Evolutionary conservation across 2,329 filamentous ascomycete genomes (phyloP), one percentile per base, ranked within the genome.

Genomic region (Pseudogymnoascus destructans): DNA sequence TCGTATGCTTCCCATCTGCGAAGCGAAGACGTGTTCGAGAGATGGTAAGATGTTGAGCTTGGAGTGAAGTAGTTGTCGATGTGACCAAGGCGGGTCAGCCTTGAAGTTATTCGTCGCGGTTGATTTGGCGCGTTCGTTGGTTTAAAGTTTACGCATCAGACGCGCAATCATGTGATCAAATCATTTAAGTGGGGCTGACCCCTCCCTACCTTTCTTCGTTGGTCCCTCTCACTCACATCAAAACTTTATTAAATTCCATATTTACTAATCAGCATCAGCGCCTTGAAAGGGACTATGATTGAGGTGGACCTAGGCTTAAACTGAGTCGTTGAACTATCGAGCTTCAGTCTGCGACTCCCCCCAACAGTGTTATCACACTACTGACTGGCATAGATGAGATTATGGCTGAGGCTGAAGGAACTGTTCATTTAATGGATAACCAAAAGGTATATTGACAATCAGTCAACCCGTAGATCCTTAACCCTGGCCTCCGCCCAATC

Each of bases 1-100:
- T 58, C 62, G 54, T 17, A 56, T 56, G 54, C 54, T 56, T 35
- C 13, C 46, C 23, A 52, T 30, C 46, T 27, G 46, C 46, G 3
- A 52, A 19, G 46, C 46, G 15, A 30, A 52, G 23, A 10, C 25
- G 46, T 52, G 23, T 52, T 30, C 25, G 46, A 15, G 25, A 52
- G n/a, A 52, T 52, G 5, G 11, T 30, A 17, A 52, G 25, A 10
- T 30, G 25, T 17, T 30, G 23, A 30, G n/a, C 10, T 19, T 17
- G 25, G n/a, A 8, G 46, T 17, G 46, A 15, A 3, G 46, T 52
- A 8, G 46, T 17, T 52, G 46, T 52, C 46, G 15, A 52, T 5
- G 46, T 30, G 23, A 8, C 25, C 5, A n/a, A 52, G 23, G 46
- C 46, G 46, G 46, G 46, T 52, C 46, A 30, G 25, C 46, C 46